A percentile compares a stretch with the other conserved stretches of the same genome.
These are phyloP conservation scores for Scedosporium aurantiacum DNA, from an alignment of 2,329 filamentous ascomycete genomes.

Conservation along the genomic window DNA sequence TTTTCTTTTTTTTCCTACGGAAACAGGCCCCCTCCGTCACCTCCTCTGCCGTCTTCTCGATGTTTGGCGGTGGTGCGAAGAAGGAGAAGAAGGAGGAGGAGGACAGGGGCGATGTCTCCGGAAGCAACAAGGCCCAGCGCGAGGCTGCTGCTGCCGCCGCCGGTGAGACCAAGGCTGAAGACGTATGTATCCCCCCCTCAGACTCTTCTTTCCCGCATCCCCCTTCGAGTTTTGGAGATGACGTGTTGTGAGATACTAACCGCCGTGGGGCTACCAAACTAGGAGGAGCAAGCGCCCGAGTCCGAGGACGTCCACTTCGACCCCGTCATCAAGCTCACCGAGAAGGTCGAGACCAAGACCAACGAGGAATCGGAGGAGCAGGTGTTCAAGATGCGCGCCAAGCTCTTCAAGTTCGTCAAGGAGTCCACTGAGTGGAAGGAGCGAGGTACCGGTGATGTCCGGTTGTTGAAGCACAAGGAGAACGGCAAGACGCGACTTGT, in stretches of 20 bases:
- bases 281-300: constrained; percentile 66
- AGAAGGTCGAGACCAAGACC: constrained; percentile 95
- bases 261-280: not conserved
- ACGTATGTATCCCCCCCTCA: constrained; percentile 29
- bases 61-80: constrained; percentile 97
- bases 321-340: constrained; percentile 88
- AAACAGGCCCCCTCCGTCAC: constrained; percentile 28
- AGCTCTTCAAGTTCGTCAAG: constrained; percentile 96
- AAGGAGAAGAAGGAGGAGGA: constrained; percentile 89
- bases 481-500: constrained; percentile 95
- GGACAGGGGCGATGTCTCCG: constrained; percentile 76
- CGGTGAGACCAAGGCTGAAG: constrained; percentile 40
- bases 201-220: not conserved
- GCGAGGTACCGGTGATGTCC: constrained; percentile 91
- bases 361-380: constrained; percentile 98
- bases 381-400: constrained; percentile 98
- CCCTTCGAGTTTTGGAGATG: not conserved
- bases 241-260: not conserved
- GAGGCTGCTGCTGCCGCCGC: constrained; percentile 41
- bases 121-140: constrained; percentile 72
- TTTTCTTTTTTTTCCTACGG: no score
- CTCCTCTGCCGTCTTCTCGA: constrained; percentile 73
- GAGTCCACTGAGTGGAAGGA: constrained; percentile 97
- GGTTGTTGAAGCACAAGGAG: constrained; percentile 97
- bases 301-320: constrained; percentile 94